Evolutionary conservation across 108 stramenopile genomes (phyloP), one percentile per base, ranked within the genome.

Genomic region (Fistulifera pelliculosa): DNA sequence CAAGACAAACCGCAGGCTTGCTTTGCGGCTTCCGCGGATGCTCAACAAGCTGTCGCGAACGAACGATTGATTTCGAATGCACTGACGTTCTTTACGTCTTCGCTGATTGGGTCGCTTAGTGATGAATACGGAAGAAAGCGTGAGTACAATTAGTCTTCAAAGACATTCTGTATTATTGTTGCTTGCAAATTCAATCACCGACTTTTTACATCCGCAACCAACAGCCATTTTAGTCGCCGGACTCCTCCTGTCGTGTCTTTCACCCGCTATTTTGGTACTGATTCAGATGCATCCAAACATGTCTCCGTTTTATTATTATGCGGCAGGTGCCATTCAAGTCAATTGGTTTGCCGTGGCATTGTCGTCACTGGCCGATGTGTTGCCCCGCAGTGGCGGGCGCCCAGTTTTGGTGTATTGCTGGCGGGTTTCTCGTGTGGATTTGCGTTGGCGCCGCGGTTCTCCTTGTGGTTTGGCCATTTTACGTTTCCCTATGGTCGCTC

Each of bases 91-190:
- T 50, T 71, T 23, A 81, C 85, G 15, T 70, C 72, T 38, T 80
- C 83, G n/a, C 40, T 85, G 62, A 66, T 85, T 41, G 90, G 90
- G 47, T 80, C 78, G 31, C 69, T 85, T 15, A 85, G 83, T 64
- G 90, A 91, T 61, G 77, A 81, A 52, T 57, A 69, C 57, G 90
- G 90, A 28, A 48, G 87, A 58, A 67, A 77, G 63, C 63, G 69
- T 77, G 54, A 54, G 72, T 51, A 5, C 22, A 27, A 17, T n/a
- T n/a, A n/a, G n/a, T 14, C 14, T 41, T 14, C 40, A 21, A 17
- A 21, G 44, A 45, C 17, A 10, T 14, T 41, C 12, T 41, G 12
- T 10, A 41, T 14, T 41, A 13, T 10, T 10, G 40, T 41, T 41
- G 10, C 12, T 14, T 41, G 12, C 38, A n/a, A n/a, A n/a, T n/a